Evolutionary conservation across 768 basidiomycete species (phyloP).

Genomic region (Boletus bicolor): DNA sequence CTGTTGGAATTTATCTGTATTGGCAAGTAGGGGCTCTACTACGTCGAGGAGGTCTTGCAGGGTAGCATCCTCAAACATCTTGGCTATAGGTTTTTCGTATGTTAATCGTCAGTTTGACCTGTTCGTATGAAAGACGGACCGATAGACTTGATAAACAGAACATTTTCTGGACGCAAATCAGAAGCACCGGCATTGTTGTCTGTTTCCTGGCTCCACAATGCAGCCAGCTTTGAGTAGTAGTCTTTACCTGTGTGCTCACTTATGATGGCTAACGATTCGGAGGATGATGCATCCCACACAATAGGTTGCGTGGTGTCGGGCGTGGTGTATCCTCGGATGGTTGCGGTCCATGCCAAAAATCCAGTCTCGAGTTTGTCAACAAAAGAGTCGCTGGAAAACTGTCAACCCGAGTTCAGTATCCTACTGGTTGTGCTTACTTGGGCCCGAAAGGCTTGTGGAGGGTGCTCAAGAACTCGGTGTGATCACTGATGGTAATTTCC

Average conservation of each 20-base stretch:
- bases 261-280: constrained; percentile 51
- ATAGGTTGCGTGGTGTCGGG: constrained; percentile 31
- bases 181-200: constrained; percentile 47
- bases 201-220: constrained; percentile 81
- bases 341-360: constrained; percentile 70
- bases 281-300: constrained; percentile 55
- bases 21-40: constrained; percentile 60
- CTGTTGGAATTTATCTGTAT: constrained; percentile 80
- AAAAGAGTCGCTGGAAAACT: constrained; percentile 43
- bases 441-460: constrained; percentile 42
- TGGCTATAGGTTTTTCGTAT: constrained; percentile 43
- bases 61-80: constrained; percentile 54
- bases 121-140: constrained; percentile 37
- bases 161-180: constrained; percentile 56
- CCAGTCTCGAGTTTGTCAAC: constrained; percentile 77
- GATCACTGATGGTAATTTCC: constrained; percentile 45
- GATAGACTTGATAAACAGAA: constrained; percentile 46
- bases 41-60: constrained; percentile 51
- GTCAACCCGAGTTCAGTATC: not conserved
- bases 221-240: constrained; percentile 60
- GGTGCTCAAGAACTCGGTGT: constrained; percentile 45
- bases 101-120: constrained; percentile 38
- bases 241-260: constrained; percentile 41
- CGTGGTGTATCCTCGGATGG: constrained; percentile 57
- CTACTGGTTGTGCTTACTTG: constrained; percentile 29